Conservation (phyloP, 805 yeast genomes). For the Clavispora asparagi region DNA sequence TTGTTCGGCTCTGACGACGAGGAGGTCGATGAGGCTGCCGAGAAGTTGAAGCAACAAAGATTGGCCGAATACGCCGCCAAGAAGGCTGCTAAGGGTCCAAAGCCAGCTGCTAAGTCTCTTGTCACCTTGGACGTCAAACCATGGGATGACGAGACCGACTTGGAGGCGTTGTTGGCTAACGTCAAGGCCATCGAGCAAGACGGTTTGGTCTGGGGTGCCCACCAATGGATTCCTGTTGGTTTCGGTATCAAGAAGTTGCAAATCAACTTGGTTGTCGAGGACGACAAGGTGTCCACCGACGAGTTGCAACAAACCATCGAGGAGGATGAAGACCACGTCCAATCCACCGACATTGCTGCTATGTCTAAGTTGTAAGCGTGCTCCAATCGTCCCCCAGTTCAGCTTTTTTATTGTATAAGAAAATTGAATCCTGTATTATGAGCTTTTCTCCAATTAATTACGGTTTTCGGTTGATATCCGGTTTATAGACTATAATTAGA, state of each 20-base stretch:
- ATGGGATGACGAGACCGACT: slow-evolving; percentile 99
- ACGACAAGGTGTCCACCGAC: slow-evolving; percentile 88
- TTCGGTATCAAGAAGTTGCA: slow-evolving; percentile 99
- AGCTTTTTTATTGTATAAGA: slow-evolving; percentile 20
- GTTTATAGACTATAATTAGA: neutral
- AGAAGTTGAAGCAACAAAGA: slow-evolving; percentile 95
- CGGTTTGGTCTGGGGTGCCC: slow-evolving; percentile 98
- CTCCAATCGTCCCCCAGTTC: slow-evolving; percentile 1
- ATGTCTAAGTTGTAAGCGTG: slow-evolving; percentile 83
- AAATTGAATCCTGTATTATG: slow-evolving; percentile 1
- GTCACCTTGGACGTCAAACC: slow-evolving; percentile 98
- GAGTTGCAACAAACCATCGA: slow-evolving; percentile 74
- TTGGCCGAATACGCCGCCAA: slow-evolving; percentile 95
- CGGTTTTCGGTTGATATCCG: neutral
- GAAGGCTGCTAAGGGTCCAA: slow-evolving; percentile 96
- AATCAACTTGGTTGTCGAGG: slow-evolving; percentile 97
- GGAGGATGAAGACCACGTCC: slow-evolving; percentile 98
- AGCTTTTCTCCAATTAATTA: slow-evolving; percentile 1
- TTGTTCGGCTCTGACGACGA: slow-evolving; percentile 93
- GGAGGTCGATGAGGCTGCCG: slow-evolving; percentile 95
- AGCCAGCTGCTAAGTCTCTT: slow-evolving; percentile 97
- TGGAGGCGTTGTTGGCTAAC: slow-evolving; percentile 80
- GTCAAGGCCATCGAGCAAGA: slow-evolving; percentile 84
- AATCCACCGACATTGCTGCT: slow-evolving; percentile 98
- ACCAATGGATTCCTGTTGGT: slow-evolving; percentile 94